Percentiles rank a stretch among this genome's conserved stretches.
Conservation (phyloP, 169 alveolate species). For the Plasmodium inui region DNA sequence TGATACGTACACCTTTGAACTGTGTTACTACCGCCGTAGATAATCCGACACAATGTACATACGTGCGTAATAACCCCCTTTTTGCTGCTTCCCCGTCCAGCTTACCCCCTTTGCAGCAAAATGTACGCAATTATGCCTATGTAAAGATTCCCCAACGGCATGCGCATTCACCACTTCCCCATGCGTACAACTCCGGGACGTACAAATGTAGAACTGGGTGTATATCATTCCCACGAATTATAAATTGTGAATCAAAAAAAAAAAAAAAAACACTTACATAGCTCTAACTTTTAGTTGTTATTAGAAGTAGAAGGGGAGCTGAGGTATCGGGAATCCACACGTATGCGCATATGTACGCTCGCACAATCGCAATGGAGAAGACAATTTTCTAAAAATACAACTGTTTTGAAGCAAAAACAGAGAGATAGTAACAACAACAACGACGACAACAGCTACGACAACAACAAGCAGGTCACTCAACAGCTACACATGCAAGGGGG, state of each 20-base stretch:
- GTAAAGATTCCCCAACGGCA: neutral
- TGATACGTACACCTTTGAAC: neutral
- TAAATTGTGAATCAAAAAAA: neutral
- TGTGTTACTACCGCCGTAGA: neutral
- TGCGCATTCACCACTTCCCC: neutral
- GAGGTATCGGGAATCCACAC: neutral
- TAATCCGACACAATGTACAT: neutral
- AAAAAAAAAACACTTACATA: neutral
- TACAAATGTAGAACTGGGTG: neutral
- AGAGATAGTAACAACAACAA: neutral
- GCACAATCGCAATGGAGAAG: neutral
- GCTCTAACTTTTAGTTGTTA: neutral
- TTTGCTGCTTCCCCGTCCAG: neutral
- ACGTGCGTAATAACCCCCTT: neutral
- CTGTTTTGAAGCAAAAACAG: neutral
- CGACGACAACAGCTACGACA: neutral
- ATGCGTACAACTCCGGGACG: neutral
- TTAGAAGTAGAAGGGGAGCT: neutral
- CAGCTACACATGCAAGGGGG: neutral
- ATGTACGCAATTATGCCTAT: neutral
- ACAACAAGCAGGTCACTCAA: neutral
- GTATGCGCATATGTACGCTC: neutral
- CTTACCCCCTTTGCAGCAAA: neutral
- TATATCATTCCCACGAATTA: neutral
- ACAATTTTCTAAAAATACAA: neutral